Percentiles rank a stretch among this genome's conserved stretches.
These are phyloP conservation scores for Plectranthus barbatus DNA, from an alignment of 257 asterid species.

Conservation along the genomic window DNA sequence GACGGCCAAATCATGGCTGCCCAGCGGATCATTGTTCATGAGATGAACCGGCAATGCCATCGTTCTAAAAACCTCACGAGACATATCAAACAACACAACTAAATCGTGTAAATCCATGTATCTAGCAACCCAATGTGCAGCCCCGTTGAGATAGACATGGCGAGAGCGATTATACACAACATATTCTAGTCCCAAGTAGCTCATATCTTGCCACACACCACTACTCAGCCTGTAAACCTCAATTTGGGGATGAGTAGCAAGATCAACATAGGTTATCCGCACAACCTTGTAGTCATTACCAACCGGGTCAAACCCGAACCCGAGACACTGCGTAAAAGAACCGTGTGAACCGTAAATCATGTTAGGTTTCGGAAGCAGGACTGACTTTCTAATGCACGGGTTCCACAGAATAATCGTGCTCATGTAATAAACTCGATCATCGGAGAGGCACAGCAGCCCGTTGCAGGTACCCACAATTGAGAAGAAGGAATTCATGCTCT, in stretches of 20 bases:
- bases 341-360: conserved; percentile 26
- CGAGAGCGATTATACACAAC: conserved; percentile 17
- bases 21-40: not conserved
- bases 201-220: conserved; percentile 35
- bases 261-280: conserved; percentile 26
- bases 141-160: conserved; percentile 18
- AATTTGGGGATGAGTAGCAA: conserved; percentile 15
- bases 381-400: conserved; percentile 24
- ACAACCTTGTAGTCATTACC: conserved; percentile 30
- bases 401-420: conserved; percentile 40
- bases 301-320: conserved; percentile 39
- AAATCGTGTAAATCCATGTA: conserved; percentile 4
- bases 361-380: conserved; percentile 35
- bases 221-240: conserved; percentile 38
- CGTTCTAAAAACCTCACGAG: conserved; percentile 26
- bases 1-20: conserved; percentile 17
- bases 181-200: conserved; percentile 15
- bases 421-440: conserved; percentile 27
- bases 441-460: conserved; percentile 41
- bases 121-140: conserved; percentile 34
- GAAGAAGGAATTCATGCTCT: conserved; percentile 27
- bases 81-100: conserved; percentile 31
- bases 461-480: conserved; percentile 41
- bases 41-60: conserved; percentile 20
- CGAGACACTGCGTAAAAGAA: conserved; percentile 26